A percentile compares a stretch with the other conserved stretches of the same genome.
phyloP scores from a whole-genome alignment of 2,329 filamentous ascomycete genomes.

The Trichoderma atroviride region DNA sequence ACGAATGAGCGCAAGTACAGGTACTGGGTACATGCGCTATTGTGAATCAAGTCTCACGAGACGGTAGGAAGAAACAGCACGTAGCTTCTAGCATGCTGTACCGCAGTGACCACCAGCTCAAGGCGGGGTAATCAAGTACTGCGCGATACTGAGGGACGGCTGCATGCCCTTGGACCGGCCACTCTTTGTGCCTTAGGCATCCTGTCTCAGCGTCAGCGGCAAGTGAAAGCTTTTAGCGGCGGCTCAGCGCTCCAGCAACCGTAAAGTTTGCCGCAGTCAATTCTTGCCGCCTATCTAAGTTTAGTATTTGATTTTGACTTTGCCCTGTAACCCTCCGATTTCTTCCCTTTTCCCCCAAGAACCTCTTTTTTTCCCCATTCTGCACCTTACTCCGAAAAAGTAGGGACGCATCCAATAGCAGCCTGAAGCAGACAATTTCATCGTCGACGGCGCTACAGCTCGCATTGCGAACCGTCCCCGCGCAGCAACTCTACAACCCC shows the following conservation, averaged over 20 bases:
- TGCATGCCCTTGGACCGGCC: background rate
- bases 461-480: conserved; percentile 31
- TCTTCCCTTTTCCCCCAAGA: conserved; percentile 12
- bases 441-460: conserved; percentile 21
- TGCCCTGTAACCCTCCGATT: conserved; percentile 23
- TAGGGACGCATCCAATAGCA: conserved; percentile 23
- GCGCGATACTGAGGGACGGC: background rate
- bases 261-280: conserved; percentile 14
- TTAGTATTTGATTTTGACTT: conserved; percentile 21
- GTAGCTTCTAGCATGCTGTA: conserved; percentile 15
- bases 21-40: background rate
- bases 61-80: background rate
- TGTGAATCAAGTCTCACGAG: background rate
- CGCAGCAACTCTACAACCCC: conserved; percentile 30
- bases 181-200: conserved; percentile 25
- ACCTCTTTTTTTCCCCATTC: background rate
- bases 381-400: conserved; percentile 22
- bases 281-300: conserved; percentile 23
- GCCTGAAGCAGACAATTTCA: conserved; percentile 4
- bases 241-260: conserved; percentile 24
- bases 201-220: background rate
- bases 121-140: conserved; percentile 5
- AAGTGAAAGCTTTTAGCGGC: conserved; percentile 23
- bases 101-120: background rate
- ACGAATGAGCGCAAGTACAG: background rate